Evolutionary conservation across 2,329 filamentous ascomycete genomes (phyloP), one percentile per base, ranked within the genome.

Genomic region (Botrytis aclada): DNA sequence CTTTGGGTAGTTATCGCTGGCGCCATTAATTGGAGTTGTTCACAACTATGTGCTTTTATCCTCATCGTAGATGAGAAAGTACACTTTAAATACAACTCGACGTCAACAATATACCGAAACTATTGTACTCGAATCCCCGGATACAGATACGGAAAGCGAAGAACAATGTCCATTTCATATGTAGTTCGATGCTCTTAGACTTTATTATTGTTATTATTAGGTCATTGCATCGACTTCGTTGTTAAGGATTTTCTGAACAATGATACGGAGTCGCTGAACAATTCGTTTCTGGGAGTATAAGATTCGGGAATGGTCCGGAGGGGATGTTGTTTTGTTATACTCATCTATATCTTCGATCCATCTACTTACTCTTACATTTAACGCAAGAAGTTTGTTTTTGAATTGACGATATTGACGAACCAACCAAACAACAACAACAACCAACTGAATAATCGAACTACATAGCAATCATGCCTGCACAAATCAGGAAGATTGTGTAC

Each of bases 261-360:
- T 69, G n/a, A 25, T 37, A 58, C 43, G 54, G 20, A 56, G 54
- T 32, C 6, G 16, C 47, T 43, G n/a, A 67, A 69, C 47, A 69
- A 69, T 41, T 10, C 65, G 3, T 32, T 3, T 41, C 9, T 29
- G 3, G 47, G n/a, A 5, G 18, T 56, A 41, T 32, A 69, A 56
- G 10, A 12, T 37, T 25, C 10, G 20, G 25, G 16, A 29, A 10
- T 0, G 9, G 12, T 2, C 25, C 1, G 18, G 47, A 32, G 29
- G 2, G 8, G 45, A 20, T 39, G 0, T 56, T 43, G 0, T 41
- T 29, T 22, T 3, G 5, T 41, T 12, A 32, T 39, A 1, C 20
- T 32, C 18, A 41, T 56, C 3, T 0, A 25, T 4, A 41, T 29
- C 25, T 22, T 16, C 22, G 1, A 2, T 5, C 9, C 16, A 47